A percentile compares a stretch with the other conserved stretches of the same genome.
phyloP scores from a whole-genome alignment of 2,329 filamentous ascomycete species.

The Pseudopithomyces chartarum region DNA sequence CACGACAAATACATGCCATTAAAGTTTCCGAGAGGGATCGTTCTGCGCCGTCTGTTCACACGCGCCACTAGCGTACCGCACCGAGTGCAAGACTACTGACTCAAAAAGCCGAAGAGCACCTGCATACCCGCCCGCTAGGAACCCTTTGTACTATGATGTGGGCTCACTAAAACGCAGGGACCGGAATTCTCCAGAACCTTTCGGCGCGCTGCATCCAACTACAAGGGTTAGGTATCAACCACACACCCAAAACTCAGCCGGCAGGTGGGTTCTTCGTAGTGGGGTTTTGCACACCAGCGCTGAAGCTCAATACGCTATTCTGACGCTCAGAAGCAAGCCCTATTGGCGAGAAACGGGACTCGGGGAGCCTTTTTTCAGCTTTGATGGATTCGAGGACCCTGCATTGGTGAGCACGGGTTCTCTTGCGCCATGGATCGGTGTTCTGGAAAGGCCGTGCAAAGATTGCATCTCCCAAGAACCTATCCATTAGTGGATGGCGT shows the following conservation, averaged over 20 bases:
- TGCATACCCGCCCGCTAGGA: not conserved
- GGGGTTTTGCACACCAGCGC: slow-evolving; percentile 15
- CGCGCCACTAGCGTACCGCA: too few relatives aligned
- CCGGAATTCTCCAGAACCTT: not conserved
- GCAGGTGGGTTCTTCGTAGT: not conserved
- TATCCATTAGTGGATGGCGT: too few relatives aligned
- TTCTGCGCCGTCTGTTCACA: too few relatives aligned
- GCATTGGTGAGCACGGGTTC: slow-evolving; percentile 19
- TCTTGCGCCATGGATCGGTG: not conserved
- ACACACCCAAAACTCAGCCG: not conserved
- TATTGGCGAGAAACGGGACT: slow-evolving; percentile 67
- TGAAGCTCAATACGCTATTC: slow-evolving; percentile 24
- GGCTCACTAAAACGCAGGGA: too few relatives aligned
- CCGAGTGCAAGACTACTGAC: too few relatives aligned
- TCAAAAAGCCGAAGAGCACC: not conserved
- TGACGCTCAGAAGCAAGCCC: slow-evolving; percentile 35
- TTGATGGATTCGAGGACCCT: slow-evolving; percentile 86
- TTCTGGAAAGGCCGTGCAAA: slow-evolving; percentile 1
- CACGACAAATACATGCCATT: too few relatives aligned
- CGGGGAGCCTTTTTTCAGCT: slow-evolving; percentile 73
- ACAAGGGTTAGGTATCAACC: not conserved
- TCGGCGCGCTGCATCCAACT: not conserved
- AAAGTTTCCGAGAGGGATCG: too few relatives aligned
- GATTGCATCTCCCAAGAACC: too few relatives aligned
- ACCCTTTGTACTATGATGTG: not conserved